A percentile compares a stretch with the other conserved stretches of the same genome.
These are phyloP conservation scores for Citrullus amarus DNA, from an alignment of 306 rosid species.

Conservation along the genomic window DNA sequence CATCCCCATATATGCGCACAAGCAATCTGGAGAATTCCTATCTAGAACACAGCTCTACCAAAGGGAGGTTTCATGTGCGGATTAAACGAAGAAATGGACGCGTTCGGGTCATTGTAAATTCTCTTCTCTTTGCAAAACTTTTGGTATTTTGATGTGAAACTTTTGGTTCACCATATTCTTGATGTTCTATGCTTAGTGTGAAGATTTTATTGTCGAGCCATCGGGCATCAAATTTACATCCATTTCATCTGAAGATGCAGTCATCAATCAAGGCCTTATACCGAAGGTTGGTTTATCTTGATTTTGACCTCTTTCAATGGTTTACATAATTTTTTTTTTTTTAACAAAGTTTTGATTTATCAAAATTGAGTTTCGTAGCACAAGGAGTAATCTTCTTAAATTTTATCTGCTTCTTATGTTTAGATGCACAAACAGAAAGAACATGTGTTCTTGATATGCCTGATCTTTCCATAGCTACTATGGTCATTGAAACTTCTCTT, in stretches of 20 bases:
- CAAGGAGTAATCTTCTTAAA: neutral
- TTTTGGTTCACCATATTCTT: slow-evolving; percentile 1
- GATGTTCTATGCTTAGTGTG: slow-evolving; percentile 30
- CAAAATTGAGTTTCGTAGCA: neutral
- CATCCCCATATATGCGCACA: slow-evolving; percentile 27
- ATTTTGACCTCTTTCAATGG: neutral
- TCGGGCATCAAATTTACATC: slow-evolving; percentile 43
- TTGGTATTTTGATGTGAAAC: neutral
- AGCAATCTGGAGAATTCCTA: slow-evolving; percentile 24
- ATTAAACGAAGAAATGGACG: slow-evolving; percentile 93
- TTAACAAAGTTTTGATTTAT: neutral
- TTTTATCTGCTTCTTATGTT: neutral
- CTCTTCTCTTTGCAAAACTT: slow-evolving; percentile 5
- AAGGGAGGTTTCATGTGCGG: slow-evolving; percentile 64
- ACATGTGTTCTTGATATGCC: neutral
- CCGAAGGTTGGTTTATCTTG: slow-evolving; percentile 59
- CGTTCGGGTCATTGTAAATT: slow-evolving; percentile 65
- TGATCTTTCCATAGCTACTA: neutral
- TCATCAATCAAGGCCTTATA: slow-evolving; percentile 36
- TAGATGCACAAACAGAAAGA: neutral
- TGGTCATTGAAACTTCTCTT: neutral
- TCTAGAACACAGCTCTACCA: slow-evolving; percentile 31
- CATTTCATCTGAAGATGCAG: slow-evolving; percentile 37
- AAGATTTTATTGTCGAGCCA: slow-evolving; percentile 47
- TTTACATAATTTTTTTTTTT: neutral